Evolutionary conservation across 2,329 filamentous ascomycete species (phyloP).

Genomic region (Lachnellula arida): DNA sequence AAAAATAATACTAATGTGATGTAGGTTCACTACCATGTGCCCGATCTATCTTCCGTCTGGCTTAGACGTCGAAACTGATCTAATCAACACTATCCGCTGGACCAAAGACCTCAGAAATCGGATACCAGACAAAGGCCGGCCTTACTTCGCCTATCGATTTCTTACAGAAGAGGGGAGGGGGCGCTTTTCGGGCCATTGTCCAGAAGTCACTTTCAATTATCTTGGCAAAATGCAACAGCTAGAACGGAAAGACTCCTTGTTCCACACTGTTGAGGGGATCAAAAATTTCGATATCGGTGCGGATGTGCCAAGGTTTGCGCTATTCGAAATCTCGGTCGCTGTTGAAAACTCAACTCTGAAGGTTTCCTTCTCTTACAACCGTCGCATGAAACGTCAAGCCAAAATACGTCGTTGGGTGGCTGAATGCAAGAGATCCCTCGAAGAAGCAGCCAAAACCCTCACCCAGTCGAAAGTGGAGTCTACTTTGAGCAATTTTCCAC

Average conservation of each 20-base stretch:
- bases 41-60: slow-evolving; percentile 28
- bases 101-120: slow-evolving; percentile 36
- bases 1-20: too few species aligned
- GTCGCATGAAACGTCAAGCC: slow-evolving; percentile 6
- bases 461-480: background rate
- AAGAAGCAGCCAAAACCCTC: background rate
- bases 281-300: slow-evolving; percentile 5
- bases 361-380: slow-evolving; percentile 11
- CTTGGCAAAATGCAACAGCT: slow-evolving; percentile 42
- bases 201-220: slow-evolving; percentile 47
- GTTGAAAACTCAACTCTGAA: slow-evolving; percentile 5
- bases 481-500: slow-evolving; percentile 16
- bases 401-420: slow-evolving; percentile 5
- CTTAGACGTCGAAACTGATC: background rate
- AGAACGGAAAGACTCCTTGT: slow-evolving; percentile 35
- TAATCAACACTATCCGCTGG: slow-evolving; percentile 16
- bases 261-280: slow-evolving; percentile 4
- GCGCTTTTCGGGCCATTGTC: slow-evolving; percentile 23
- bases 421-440: background rate
- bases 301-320: slow-evolving; percentile 32
- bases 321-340: slow-evolving; percentile 12
- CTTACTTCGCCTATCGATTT: slow-evolving; percentile 36
- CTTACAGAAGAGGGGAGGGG: slow-evolving; percentile 29
- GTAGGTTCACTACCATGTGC: slow-evolving; percentile 39
- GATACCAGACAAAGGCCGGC: slow-evolving; percentile 34